Evolutionary conservation across 805 yeast species (phyloP).

Genomic region (Yamadazyma olivae): DNA sequence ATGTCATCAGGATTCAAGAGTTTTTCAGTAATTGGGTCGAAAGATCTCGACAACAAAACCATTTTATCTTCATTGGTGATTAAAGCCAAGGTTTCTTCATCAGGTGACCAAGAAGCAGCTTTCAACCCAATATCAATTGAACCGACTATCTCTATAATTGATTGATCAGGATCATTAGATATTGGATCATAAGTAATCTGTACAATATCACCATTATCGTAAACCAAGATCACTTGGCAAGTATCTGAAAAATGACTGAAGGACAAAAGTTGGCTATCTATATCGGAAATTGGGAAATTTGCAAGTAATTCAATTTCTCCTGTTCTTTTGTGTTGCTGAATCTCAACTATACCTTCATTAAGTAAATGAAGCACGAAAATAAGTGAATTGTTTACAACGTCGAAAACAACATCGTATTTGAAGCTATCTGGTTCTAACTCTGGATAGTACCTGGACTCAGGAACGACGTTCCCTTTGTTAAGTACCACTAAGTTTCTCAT

Average conservation of each 20-base stretch:
- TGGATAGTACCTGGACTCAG: constrained; percentile 59
- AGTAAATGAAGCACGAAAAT: constrained; percentile 57
- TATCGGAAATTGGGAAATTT: constrained; percentile 50
- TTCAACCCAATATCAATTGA: constrained; percentile 71
- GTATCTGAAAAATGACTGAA: constrained; percentile 70
- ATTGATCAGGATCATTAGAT: constrained; percentile 43
- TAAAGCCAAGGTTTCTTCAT: constrained; percentile 79
- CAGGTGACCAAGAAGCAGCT: constrained; percentile 85
- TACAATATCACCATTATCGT: constrained; percentile 73
- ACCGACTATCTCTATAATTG: constrained; percentile 76
- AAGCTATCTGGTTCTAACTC: constrained; percentile 43
- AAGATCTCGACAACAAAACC: constrained; percentile 65
- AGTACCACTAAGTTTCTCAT: constrained; percentile 52
- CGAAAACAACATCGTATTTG: constrained; percentile 51
- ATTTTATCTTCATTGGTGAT: constrained; percentile 61
- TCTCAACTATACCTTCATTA: constrained; percentile 60
- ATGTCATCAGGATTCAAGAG: constrained; percentile 61
- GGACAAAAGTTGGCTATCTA: constrained; percentile 37
- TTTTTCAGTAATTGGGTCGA: constrained; percentile 76
- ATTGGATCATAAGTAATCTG: constrained; percentile 58
- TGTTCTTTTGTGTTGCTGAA: constrained; percentile 68
- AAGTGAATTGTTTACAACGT: constrained; percentile 69
- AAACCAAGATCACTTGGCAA: constrained; percentile 62
- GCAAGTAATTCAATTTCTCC: constrained; percentile 62
- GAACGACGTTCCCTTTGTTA: constrained; percentile 52